Conservation (phyloP, 805 yeast genomes). For the Candida railenensis region DNA sequence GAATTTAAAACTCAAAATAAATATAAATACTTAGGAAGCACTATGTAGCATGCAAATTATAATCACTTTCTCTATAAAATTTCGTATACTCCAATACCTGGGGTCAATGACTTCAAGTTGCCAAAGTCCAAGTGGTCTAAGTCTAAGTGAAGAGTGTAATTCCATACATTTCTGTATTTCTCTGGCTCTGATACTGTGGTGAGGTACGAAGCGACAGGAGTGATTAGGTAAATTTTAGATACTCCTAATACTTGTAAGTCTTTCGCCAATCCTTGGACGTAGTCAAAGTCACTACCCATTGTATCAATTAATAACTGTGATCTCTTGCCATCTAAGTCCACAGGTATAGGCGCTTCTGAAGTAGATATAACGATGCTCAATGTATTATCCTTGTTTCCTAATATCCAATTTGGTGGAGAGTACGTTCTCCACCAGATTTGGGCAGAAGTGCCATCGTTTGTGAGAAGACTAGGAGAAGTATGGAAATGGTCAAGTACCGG, state of each 20-base stretch:
- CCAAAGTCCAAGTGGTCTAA: constrained; percentile 69
- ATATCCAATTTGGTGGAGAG: constrained; percentile 88
- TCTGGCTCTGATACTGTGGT: constrained; percentile 14
- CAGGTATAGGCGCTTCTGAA: constrained; percentile 10
- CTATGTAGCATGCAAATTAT: too few relatives aligned
- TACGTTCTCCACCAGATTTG: constrained; percentile 93
- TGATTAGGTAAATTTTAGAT: constrained; percentile 24
- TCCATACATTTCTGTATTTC: constrained; percentile 22
- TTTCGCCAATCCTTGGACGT: constrained; percentile 19
- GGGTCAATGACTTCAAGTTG: constrained; percentile 47
- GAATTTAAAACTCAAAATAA: constrained; percentile 1
- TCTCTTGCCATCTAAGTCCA: background rate
- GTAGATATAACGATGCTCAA: constrained; percentile 15
- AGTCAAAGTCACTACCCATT: constrained; percentile 42
- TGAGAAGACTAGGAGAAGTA: constrained; percentile 1
- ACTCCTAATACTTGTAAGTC: background rate
- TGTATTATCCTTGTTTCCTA: constrained; percentile 29
- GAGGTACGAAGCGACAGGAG: constrained; percentile 40
- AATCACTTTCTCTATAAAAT: constrained; percentile 18
- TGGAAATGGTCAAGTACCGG: constrained; percentile 53
- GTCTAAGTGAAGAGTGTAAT: constrained; percentile 54
- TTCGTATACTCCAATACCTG: constrained; percentile 64
- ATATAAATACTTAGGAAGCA: background rate
- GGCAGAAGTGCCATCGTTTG: constrained; percentile 25
- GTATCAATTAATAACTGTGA: constrained; percentile 38